Conservation (phyloP, 371 early-diverging fungal species). For the Mortierella sp. region DNA sequence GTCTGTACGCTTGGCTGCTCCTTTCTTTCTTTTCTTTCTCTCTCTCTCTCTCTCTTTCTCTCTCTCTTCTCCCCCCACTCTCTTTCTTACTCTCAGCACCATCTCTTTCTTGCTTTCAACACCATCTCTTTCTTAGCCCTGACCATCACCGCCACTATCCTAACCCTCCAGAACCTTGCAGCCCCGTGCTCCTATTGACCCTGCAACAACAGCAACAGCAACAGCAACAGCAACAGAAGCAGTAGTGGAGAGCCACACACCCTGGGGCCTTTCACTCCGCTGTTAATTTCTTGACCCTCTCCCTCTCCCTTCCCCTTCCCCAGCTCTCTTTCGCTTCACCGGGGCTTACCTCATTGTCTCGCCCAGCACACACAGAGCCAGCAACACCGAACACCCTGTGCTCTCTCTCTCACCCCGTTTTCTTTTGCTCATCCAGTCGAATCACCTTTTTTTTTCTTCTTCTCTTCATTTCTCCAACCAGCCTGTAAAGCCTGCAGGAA, state of each 20-base stretch:
- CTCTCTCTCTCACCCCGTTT: background rate
- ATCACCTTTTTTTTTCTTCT: background rate
- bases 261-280: background rate
- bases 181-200: too few species aligned
- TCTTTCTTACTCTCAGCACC: too few species aligned
- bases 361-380: too few species aligned
- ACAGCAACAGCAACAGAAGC: too few species aligned
- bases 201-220: too few species aligned
- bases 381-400: too few species aligned
- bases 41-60: slow-evolving; percentile 1
- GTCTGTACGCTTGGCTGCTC: background rate
- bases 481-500: too few species aligned
- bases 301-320: background rate
- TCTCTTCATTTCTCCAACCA: background rate
- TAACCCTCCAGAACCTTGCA: too few species aligned
- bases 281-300: background rate
- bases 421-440: background rate
- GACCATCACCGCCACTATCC: too few species aligned
- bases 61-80: background rate
- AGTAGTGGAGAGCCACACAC: too few species aligned
- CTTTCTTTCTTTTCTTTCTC: background rate
- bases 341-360: too few species aligned
- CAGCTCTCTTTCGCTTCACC: background rate
- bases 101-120: too few species aligned
- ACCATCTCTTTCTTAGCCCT: background rate